Conservation (phyloP, 2,329 filamentous ascomycete genomes). For the Huntiella omanensis region DNA sequence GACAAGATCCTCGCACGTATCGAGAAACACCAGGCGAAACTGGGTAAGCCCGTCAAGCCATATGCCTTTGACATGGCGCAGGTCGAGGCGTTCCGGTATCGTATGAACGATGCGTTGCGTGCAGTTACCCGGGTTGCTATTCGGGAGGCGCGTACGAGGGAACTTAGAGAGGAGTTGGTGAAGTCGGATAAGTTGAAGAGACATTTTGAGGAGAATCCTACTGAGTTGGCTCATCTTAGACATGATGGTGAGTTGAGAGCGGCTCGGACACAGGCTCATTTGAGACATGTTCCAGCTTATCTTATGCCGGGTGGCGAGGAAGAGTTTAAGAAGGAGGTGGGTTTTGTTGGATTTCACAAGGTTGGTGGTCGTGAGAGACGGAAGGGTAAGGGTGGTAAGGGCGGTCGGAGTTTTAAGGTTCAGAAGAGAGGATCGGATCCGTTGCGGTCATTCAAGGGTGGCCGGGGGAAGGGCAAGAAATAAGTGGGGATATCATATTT, state of each 20-base stretch:
- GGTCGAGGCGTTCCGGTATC: slow-evolving; percentile 84
- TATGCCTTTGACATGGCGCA: slow-evolving; percentile 92
- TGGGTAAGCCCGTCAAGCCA: slow-evolving; percentile 64
- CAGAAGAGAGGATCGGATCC: slow-evolving; percentile 45
- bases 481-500: no score
- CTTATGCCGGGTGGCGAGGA: slow-evolving; percentile 58
- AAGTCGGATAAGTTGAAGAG: slow-evolving; percentile 88
- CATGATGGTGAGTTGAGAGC: slow-evolving; percentile 80
- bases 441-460: slow-evolving; percentile 70
- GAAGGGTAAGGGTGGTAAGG: slow-evolving; percentile 22
- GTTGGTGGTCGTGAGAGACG: slow-evolving; percentile 30
- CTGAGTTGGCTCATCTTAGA: slow-evolving; percentile 67
- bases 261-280: slow-evolving; percentile 67
- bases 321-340: slow-evolving; percentile 42
- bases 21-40: slow-evolving; percentile 56
- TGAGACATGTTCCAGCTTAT: slow-evolving; percentile 91
- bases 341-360: slow-evolving; percentile 44
- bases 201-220: slow-evolving; percentile 94
- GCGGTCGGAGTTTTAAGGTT: slow-evolving; percentile 24
- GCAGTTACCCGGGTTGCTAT: slow-evolving; percentile 80
- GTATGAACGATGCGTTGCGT: slow-evolving; percentile 79
- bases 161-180: slow-evolving; percentile 74
- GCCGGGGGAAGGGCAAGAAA: slow-evolving; percentile 19
- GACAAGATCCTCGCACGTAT: slow-evolving; percentile 72
- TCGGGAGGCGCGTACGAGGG: slow-evolving; percentile 71